Base-by-base conservation (phyloP, 768 basidiomycete species). In the Sarcodon aspratus region DNA sequence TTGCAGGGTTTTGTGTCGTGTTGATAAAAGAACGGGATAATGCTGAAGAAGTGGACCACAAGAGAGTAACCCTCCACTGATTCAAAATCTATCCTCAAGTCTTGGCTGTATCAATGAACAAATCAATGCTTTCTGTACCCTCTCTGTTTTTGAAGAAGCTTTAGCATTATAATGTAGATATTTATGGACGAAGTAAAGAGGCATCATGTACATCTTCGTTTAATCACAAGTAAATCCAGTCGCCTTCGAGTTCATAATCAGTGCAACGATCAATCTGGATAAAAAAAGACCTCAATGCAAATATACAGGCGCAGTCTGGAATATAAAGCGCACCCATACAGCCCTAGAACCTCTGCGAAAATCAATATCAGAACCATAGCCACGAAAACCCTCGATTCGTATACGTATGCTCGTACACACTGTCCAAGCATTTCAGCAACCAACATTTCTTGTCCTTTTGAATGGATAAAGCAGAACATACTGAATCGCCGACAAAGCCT, bases 361-460 rank as follows among this genome's bases (percentile, higher is more conserved):
- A 91, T 91, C 61, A 98, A 80, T 54, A 98, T 94, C 37, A 98
- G 80, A 15, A 98, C 91, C 94, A 97, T 97, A 7, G 84, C 74
- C 17, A 97, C 94, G 61, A 94, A 97, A 27, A 97, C 80, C 62
- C 80, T 84, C 52, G 83, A 82, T 68, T 96, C 93, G 58, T 91
- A 78, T 21, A 96, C 78, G 61, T 91, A 96, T 53, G 90, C 90
- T 50, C 92, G 78, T 12, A 93, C 90, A 58, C 90, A 93, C 88
- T 93, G 54, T 9, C 11, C 9, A 9, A 1, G 34, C 15, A 27
- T 37, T 31, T 36, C 33, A 50, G 47, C 2, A 46, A n/a, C 27
- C 17, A 51, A 32, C 12, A 18, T 48, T 38, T 13, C 62, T 33
- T 59, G n/a, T n/a, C n/a, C n/a, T n/a, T n/a, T n/a, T n/a, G n/a